phyloP scores from a whole-genome alignment of 371 early-diverging fungal species.

The Syncephalastrum monosporum region DNA sequence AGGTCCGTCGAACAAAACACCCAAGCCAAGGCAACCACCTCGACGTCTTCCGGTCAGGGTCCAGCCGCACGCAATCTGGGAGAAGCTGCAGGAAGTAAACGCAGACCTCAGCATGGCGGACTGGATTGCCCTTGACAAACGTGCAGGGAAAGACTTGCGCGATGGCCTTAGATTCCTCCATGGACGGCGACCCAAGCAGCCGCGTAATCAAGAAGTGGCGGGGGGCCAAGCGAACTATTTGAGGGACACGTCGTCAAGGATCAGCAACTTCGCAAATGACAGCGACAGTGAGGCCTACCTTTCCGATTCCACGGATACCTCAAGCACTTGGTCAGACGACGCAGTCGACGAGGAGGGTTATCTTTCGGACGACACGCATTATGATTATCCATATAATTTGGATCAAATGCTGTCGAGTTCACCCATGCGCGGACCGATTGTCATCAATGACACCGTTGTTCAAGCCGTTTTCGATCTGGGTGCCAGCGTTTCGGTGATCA shows the following conservation, averaged over 20 bases:
- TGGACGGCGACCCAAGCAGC: slow-evolving; percentile 5
- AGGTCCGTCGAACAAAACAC: too few species aligned
- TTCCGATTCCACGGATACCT: too few species aligned
- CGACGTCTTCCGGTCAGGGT: slow-evolving; percentile 1
- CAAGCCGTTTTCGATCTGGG: slow-evolving; percentile 14
- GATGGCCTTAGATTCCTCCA: slow-evolving; percentile 5
- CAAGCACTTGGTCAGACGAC: too few species aligned
- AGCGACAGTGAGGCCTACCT: too few species aligned
- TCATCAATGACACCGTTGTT: neutral
- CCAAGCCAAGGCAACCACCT: slow-evolving; percentile 1
- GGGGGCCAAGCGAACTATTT: too few species aligned
- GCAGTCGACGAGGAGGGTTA: neutral
- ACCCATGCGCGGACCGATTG: neutral
- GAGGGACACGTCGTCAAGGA: too few species aligned
- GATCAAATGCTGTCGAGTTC: slow-evolving; percentile 1
- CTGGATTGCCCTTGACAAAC: slow-evolving; percentile 3
- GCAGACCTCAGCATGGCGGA: slow-evolving; percentile 3
- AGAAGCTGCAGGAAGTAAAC: neutral
- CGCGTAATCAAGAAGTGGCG: too few species aligned
- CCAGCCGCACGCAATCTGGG: neutral
- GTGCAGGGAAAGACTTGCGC: neutral
- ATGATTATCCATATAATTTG: slow-evolving; percentile 5
- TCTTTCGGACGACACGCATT: slow-evolving; percentile 1
- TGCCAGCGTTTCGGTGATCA: slow-evolving; percentile 12
- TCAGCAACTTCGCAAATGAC: too few species aligned